phyloP scores from a whole-genome alignment of 2,329 filamentous ascomycete species.

The Chlorencoelia australis region DNA sequence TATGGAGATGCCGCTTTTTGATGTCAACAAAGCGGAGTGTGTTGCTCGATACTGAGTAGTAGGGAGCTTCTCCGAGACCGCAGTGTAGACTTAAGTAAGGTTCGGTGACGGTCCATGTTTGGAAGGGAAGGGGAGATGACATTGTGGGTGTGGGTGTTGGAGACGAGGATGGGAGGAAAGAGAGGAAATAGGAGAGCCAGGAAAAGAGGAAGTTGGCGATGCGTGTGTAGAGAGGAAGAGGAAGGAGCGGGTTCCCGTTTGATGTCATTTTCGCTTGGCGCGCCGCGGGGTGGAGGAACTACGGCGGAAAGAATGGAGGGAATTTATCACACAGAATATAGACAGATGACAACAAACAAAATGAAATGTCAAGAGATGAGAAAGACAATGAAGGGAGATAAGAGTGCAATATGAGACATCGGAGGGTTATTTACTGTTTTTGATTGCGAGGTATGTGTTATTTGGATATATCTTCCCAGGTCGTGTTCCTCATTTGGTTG shows the following conservation, averaged over 20 bases:
- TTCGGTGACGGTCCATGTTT: constrained; percentile 37
- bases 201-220: not conserved
- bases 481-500: no score
- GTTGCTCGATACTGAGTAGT: constrained; percentile 56
- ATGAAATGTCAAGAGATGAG: no score
- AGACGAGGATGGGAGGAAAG: constrained; percentile 8
- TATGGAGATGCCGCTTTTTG: constrained; percentile 63
- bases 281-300: not conserved
- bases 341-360: no score
- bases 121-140: constrained; percentile 22
- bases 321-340: no score
- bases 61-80: constrained; percentile 63
- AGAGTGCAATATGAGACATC: no score
- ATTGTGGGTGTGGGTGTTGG: constrained; percentile 3
- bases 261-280: not conserved
- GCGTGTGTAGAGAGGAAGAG: not conserved
- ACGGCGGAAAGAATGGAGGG: no score
- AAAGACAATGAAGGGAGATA: no score
- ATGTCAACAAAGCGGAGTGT: constrained; percentile 75
- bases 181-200: not conserved
- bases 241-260: not conserved
- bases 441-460: no score
- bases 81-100: constrained; percentile 51
- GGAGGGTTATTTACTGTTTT: no score
- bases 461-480: no score